These are phyloP conservation scores for Boletus tylopilopsis DNA, from an alignment of 768 basidiomycete genomes.

Conservation along the genomic window DNA sequence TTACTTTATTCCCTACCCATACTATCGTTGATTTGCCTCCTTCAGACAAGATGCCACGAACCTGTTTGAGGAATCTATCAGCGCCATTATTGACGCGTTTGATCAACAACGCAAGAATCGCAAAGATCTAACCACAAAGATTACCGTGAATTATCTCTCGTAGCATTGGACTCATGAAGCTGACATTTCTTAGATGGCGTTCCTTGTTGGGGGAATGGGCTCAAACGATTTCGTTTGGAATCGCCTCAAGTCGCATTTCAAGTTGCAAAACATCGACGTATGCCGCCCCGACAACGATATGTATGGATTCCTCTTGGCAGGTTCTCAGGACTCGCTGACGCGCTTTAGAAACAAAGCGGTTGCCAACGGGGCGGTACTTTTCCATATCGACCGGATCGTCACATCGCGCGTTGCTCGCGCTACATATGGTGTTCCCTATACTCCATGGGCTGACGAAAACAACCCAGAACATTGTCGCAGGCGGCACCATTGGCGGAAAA, in stretches of 20 bases:
- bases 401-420: conserved; percentile 40
- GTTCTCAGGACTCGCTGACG: not conserved
- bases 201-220: conserved; percentile 52
- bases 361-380: conserved; percentile 43
- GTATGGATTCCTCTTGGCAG: conserved; percentile 33
- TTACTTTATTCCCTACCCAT: too few relatives aligned
- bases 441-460: not conserved
- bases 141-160: conserved; percentile 34
- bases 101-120: conserved; percentile 21
- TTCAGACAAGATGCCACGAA: conserved; percentile 33
- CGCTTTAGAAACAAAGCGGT: conserved; percentile 39
- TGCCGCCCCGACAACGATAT: conserved; percentile 44
- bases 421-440: conserved; percentile 54
- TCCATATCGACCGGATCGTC: conserved; percentile 42
- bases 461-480: conserved; percentile 13
- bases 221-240: conserved; percentile 44
- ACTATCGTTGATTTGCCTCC: not conserved
- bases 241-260: conserved; percentile 36
- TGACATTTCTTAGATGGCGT: conserved; percentile 17
- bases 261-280: conserved; percentile 35
- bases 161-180: too few relatives aligned
- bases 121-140: conserved; percentile 17
- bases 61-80: conserved; percentile 42
- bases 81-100: conserved; percentile 30
- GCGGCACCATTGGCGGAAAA: too few relatives aligned